Evolutionary conservation across 2,329 filamentous ascomycete species (phyloP).

Genomic region (Diaporthe citri): DNA sequence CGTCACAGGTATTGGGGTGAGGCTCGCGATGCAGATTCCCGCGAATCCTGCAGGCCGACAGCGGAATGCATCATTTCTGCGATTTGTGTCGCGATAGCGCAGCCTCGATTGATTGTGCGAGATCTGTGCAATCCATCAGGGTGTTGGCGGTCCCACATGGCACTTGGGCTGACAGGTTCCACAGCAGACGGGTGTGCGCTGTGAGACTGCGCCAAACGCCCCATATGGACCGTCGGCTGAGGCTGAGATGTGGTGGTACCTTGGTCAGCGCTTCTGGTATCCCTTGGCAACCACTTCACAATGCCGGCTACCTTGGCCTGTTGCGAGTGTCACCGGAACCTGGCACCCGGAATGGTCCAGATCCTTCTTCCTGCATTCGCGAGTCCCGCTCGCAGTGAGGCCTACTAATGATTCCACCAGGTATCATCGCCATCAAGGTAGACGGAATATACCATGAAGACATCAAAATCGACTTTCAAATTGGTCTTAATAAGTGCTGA

Average conservation of each 20-base stretch:
- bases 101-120: slow-evolving; percentile 11
- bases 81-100: not conserved
- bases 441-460: not conserved
- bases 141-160: slow-evolving; percentile 15
- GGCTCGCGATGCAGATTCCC: not conserved
- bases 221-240: not conserved
- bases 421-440: slow-evolving; percentile 23
- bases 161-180: slow-evolving; percentile 26
- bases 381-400: not conserved
- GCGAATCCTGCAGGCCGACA: not conserved
- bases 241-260: slow-evolving; percentile 28
- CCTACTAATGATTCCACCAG: slow-evolving; percentile 2
- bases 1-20: not conserved
- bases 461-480: not conserved
- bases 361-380: not conserved
- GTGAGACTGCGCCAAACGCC: slow-evolving; percentile 1
- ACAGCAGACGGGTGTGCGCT: slow-evolving; percentile 31
- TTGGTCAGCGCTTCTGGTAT: not conserved
- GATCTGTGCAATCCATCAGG: slow-evolving; percentile 13
- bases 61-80: not conserved
- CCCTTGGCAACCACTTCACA: not conserved
- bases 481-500: slow-evolving; percentile 9
- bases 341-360: not conserved
- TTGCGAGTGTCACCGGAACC: not conserved
- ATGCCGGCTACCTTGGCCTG: not conserved